Percentiles rank a stretch among this genome's conserved stretches.
Evolutionary conservation across 2,329 filamentous ascomycete genomes (phyloP).

Genomic region (Camptophora hylomeconis): DNA sequence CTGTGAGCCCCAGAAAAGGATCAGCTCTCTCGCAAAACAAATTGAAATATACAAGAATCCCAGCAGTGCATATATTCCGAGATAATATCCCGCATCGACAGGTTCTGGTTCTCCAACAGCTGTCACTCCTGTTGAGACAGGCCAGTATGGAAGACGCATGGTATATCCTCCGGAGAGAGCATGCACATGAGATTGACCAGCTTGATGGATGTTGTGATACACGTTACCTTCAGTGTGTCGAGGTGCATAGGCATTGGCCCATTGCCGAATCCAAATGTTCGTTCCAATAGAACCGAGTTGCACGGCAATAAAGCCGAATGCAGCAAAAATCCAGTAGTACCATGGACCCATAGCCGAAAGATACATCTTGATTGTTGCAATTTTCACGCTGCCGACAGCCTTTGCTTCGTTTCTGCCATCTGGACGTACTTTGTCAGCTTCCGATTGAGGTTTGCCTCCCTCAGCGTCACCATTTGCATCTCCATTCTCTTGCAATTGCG

Average conservation of each 20-base stretch:
- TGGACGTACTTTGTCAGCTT: constrained; percentile 25
- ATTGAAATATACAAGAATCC: constrained; percentile 66
- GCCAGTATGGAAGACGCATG: no score
- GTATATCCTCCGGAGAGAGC: constrained; percentile 1
- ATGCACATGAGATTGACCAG: constrained; percentile 1
- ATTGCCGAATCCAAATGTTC: constrained; percentile 88
- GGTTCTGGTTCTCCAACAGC: no score
- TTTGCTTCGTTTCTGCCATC: constrained; percentile 57
- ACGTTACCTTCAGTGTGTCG: constrained; percentile 21
- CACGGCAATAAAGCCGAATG: constrained; percentile 63
- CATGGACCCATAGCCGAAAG: constrained; percentile 84
- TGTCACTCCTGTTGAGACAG: no score
- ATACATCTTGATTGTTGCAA: constrained; percentile 75
- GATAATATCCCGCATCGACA: constrained; percentile 74
- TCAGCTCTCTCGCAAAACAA: constrained; percentile 69
- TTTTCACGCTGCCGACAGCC: constrained; percentile 74
- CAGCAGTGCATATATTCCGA: constrained; percentile 68
- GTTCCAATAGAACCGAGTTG: constrained; percentile 78
- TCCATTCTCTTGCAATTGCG: constrained; percentile 36
- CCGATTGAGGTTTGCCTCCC: constrained; percentile 26
- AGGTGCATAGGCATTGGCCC: constrained; percentile 75
- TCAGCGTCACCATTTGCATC: constrained; percentile 19
- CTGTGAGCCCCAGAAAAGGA: constrained; percentile 85
- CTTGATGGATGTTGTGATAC: constrained; percentile 12
- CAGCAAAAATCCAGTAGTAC: constrained; percentile 81